A percentile compares a stretch with the other conserved stretches of the same genome.
Evolutionary conservation across 192 early-diverging fungal species (phyloP).

Genomic region (Haplosporangium gracile): DNA sequence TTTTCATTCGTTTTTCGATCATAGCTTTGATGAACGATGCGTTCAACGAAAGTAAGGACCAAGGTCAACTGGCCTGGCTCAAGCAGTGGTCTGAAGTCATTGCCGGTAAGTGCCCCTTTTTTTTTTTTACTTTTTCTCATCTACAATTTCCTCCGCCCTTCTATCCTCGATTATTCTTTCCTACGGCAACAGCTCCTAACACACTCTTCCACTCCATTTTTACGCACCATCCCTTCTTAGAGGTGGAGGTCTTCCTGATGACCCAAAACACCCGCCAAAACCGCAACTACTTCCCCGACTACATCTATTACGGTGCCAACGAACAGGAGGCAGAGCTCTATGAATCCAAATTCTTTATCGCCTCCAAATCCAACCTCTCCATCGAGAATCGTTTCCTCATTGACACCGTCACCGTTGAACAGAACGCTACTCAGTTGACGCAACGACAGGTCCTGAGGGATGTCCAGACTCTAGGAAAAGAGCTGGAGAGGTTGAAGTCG

Average conservation of each 20-base stretch:
- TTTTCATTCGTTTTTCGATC: background rate
- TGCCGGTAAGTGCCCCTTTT: conserved; percentile 18
- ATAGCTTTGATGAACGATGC: conserved; percentile 56
- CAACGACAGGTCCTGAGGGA: conserved; percentile 30
- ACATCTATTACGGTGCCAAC: conserved; percentile 51
- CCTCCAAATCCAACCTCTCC: conserved; percentile 46
- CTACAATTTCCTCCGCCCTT: background rate
- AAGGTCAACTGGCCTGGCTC: conserved; percentile 47
- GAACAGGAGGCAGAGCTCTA: conserved; percentile 50
- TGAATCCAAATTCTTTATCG: conserved; percentile 38
- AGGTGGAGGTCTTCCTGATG: conserved; percentile 44
- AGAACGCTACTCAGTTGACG: conserved; percentile 9
- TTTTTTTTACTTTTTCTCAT: background rate
- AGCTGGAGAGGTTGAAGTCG: conserved; percentile 15
- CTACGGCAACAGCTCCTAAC: background rate
- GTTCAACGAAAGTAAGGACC: conserved; percentile 43
- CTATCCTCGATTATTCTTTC: background rate
- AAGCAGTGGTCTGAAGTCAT: conserved; percentile 57
- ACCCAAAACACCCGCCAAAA: conserved; percentile 35
- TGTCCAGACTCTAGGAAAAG: conserved; percentile 12
- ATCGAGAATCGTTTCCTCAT: conserved; percentile 49
- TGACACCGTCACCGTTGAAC: conserved; percentile 31
- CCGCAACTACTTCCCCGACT: conserved; percentile 50
- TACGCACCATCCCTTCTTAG: background rate
- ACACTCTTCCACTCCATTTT: background rate